A percentile compares a stretch with the other conserved stretches of the same genome.
Conservation (phyloP, 148 eudicot genomes). For the Diospyros lotus region DNA sequence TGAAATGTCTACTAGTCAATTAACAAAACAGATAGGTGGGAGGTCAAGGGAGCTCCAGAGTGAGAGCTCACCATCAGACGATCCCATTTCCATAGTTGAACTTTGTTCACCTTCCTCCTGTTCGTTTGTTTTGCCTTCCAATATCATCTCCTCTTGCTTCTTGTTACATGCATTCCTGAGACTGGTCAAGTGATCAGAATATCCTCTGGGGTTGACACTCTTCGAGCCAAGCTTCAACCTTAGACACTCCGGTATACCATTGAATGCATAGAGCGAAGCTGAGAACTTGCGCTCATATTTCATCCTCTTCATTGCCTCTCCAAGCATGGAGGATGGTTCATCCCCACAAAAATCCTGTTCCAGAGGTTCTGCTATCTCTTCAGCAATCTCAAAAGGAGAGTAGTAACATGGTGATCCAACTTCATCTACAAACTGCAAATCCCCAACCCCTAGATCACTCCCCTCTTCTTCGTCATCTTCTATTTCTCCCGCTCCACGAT, state of each 20-base stretch:
- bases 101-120: constrained; percentile 5
- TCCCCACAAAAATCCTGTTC: constrained; percentile 11
- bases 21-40: constrained; percentile 39
- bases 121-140: not conserved
- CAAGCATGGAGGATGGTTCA: constrained; percentile 26
- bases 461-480: constrained; percentile 11
- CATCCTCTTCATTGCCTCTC: constrained; percentile 45
- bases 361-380: constrained; percentile 17
- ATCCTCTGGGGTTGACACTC: not conserved
- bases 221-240: constrained; percentile 27
- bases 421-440: constrained; percentile 34
- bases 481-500: constrained; percentile 13
- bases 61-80: constrained; percentile 29
- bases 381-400: constrained; percentile 37
- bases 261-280: constrained; percentile 38
- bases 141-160: constrained; percentile 11
- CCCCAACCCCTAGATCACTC: constrained; percentile 8
- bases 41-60: constrained; percentile 52
- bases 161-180: constrained; percentile 7
- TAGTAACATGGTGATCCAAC: constrained; percentile 18
- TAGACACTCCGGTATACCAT: constrained; percentile 40
- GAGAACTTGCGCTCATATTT: constrained; percentile 40
- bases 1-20: constrained; percentile 2
- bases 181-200: too few species aligned
- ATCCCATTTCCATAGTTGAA: not conserved